Base-by-base conservation (phyloP, 805 yeast species). In the Candida pini region DNA sequence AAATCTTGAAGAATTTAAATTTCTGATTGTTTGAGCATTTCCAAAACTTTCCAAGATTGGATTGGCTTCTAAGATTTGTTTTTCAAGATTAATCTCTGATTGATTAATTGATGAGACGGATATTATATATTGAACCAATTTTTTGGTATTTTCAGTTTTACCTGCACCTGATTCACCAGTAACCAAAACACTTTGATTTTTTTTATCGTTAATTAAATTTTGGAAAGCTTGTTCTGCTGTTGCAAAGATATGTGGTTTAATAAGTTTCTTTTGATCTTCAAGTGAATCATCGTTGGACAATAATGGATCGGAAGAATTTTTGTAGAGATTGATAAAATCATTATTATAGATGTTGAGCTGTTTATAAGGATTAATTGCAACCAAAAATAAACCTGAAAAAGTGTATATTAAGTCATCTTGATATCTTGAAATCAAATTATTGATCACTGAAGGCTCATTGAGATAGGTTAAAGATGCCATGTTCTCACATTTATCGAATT, bases 151-250 rank as follows among this genome's bases (percentile, higher is more conserved):
- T 62, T 92, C 98, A 0, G 99, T 92, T 56, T 92, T 92, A 34
- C 99, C 99, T 0, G 99, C 98, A 46, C 99, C 99, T 17, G 95
- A 82, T 56, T 92, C 99, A 44, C 99, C 99, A 0, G 98, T 92
- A n/a, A 92, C 97, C 32, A 92, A 66, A 36, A 92, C 87, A 9
- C 94, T 80, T 63, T 92, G 98, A 57, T 89, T 82, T 49, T 77
- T 78, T 33, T 65, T 69, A 44, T 82, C 79, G 9, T 71, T 66
- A 9, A 86, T 63, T 54, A 92, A 64, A 49, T 80, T 83, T 43
- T 86, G 74, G 48, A 78, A 85, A 1, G 97, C 95, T 30, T 77
- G 76, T 51, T 92, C 96, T 0, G 95, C 83, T 20, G 84, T 78
- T 1, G 95, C 94, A 60, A 79, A 92, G 26, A 92, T 88, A 56